Evolutionary conservation across 106 monocot species (phyloP).

Genomic region (Dioscorea dumetorum): DNA sequence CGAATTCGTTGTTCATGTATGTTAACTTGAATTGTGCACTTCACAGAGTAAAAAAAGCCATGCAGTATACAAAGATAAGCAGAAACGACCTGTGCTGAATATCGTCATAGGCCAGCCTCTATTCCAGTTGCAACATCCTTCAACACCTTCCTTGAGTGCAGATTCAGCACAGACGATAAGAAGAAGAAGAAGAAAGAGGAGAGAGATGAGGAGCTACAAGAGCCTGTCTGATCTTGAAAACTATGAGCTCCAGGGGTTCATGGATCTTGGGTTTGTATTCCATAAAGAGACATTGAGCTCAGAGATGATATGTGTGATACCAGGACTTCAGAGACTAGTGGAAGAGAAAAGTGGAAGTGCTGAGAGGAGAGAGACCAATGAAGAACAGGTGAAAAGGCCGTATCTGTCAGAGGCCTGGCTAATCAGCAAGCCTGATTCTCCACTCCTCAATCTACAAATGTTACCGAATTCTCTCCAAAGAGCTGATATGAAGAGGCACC

Average conservation of each 20-base stretch:
- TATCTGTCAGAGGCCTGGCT: constrained; percentile 34
- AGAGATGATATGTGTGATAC: constrained; percentile 10
- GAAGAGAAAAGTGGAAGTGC: background rate
- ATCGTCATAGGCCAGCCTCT: constrained; percentile 4
- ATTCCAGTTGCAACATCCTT: constrained; percentile 12
- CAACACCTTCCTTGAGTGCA: background rate
- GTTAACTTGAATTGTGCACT: too few relatives aligned
- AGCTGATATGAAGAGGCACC: constrained; percentile 20
- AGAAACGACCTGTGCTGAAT: constrained; percentile 12
- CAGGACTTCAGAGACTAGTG: constrained; percentile 20
- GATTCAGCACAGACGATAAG: background rate
- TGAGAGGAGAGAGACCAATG: background rate
- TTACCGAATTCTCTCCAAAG: constrained; percentile 3
- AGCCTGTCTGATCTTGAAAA: constrained; percentile 26
- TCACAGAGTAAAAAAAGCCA: background rate
- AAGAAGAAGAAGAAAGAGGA: background rate
- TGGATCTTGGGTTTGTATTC: constrained; percentile 25
- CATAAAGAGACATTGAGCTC: constrained; percentile 12
- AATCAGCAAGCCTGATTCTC: background rate
- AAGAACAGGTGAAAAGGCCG: constrained; percentile 11
- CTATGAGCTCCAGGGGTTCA: constrained; percentile 21
- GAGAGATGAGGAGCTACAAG: constrained; percentile 3
- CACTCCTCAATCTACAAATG: background rate
- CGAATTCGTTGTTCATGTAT: too few relatives aligned
- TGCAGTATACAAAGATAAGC: background rate